Base-by-base conservation (phyloP, 73 alveolate species). In the Effrenium voratum region DNA sequence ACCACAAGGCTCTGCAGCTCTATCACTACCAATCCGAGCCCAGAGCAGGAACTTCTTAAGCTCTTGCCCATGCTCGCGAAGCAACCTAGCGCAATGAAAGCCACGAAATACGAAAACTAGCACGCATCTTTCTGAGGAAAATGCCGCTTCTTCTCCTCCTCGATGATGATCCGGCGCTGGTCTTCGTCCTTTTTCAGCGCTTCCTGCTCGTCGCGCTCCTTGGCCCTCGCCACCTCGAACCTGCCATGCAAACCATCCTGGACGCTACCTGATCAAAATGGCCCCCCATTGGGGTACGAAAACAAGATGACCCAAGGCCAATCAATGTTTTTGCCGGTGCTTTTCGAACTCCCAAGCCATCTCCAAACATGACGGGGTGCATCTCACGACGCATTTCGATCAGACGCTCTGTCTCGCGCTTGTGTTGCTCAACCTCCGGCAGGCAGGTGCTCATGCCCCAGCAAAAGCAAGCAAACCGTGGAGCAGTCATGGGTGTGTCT, bases 341-440 rank as follows among this genome's bases (percentile, higher is more conserved):
- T 12, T 52, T 52, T 19, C 63, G 19, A 12, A 8, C 8, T 8
- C 63, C 63, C 8, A 52, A 8, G 26, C 8, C 26, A 12, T 8
- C 63, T 52, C 47, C 50, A 36, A 36, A 12, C 83, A 19, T 34
- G 38, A 28, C 45, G 40, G 52, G 28, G 97, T 73, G 68, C 97
- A 90, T 90, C 44, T 92, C 98, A n/a, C 98, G 91, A 5, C 98
- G 98, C 34, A 92, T 77, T 47, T 92, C 92, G 68, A 92, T 92
- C 91, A 96, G 94, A 46, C 99, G 98, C 82, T 99, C 99, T 46
- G 98, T 98, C 84, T 99, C 99, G 43, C 99, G 99, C 84, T 92
- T 95, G 84, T 99, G 99, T 57, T 95, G 97, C 34, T 90, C 97
- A 43, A 90, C 97, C 97, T 90, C 88, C 30, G 40, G 32, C 19